Evolutionary conservation across 2,329 filamentous ascomycete species (phyloP), one percentile per base, ranked within the genome.

Genomic region (Hortaea sp.): DNA sequence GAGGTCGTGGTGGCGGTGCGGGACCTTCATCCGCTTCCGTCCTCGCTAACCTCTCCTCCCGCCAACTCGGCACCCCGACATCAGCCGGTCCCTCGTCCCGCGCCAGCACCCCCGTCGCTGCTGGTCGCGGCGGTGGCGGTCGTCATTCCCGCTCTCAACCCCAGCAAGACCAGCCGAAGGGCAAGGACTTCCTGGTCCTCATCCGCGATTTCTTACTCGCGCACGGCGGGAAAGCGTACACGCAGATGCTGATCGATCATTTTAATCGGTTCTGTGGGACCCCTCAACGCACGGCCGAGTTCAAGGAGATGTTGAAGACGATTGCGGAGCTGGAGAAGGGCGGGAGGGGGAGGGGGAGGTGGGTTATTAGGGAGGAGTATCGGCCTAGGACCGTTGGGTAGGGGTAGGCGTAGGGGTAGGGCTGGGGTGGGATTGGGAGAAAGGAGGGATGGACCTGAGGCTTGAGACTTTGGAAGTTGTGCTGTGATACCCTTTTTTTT

Each of bases 211-310:
- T 88, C 56, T 81, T 97, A 53, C 74, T 76, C 39, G 74, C 79
- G 27, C 88, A 94, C 46, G 85, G 85, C 7, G 88, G 88, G 3
- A 76, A 78, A 31, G 86, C 85, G 5, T 81, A 86, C 5, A 89
- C 85, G 38, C 88, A 94, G 68, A 82, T 88, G 73, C 67, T 95
- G 39, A 84, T 95, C 27, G 85, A 94, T 58, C 88, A 95, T 59
- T 97, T 95, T 65, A 87, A 89, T 64, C 78, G 79, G 10, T 85
- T 81, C 58, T 94, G 88, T 61, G 77, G 76, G 20, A 85, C 79
- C 39, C 66, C 74, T 28, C 76, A 79, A 50, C 77, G 85, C 50
- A 83, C 82, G 43, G 77, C 79, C 12, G 84, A 88, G 63, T 97
- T 97, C 63, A 90, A 88, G 66, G 74, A 78, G 57, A 88, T 88